Evolutionary conservation across 352 stramenopile species (phyloP), one percentile per base, ranked within the genome.

Genomic region (Peronospora farinosa): DNA sequence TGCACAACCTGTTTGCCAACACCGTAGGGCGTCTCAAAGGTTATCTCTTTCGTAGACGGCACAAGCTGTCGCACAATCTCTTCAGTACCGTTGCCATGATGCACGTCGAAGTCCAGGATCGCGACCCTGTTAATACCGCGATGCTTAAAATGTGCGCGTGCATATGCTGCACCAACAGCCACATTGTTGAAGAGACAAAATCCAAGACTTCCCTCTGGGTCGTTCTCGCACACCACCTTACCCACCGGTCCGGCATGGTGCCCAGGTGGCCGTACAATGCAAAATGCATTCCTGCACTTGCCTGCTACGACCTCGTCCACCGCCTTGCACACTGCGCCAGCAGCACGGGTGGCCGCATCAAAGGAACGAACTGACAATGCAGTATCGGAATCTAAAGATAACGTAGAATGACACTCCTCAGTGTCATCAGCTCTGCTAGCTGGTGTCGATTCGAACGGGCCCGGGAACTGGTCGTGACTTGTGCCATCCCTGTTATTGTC

Each of bases 121-220:
- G 94, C 95, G 38, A 98, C 78, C 46, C 88, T 89, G 46, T 95
- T 65, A 40, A 98, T 92, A 2, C 88, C 88, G 41, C 85, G 69
- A 51, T 88, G 81, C 47, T 94, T 87, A 52, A 97, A 94, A 65
- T 97, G 86, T 28, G 74, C 87, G 35, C 92, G 78, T 25, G 96
- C 96, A 67, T 98, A 98, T 0, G 94, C 92, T 21, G 95, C 96
- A 32, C 86, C 96, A 51, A 99, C 95, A 12, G 94, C 96, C 36
- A 98, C 94, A 67, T 98, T 99, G 74, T 99, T 99, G 25, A 99
- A 80, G 1, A 99, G 72, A 65, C 96, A 99, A 62, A 98, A 99
- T 17, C 96, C 96, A 66, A 87, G 64, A 32, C 71, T 87, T 19
- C 78, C 77, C 27, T 87, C 79, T 3, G 80, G 85, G 57, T 98